phyloP scores from a whole-genome alignment of 106 monocot species.

The Dioscorea zingiberensis region DNA sequence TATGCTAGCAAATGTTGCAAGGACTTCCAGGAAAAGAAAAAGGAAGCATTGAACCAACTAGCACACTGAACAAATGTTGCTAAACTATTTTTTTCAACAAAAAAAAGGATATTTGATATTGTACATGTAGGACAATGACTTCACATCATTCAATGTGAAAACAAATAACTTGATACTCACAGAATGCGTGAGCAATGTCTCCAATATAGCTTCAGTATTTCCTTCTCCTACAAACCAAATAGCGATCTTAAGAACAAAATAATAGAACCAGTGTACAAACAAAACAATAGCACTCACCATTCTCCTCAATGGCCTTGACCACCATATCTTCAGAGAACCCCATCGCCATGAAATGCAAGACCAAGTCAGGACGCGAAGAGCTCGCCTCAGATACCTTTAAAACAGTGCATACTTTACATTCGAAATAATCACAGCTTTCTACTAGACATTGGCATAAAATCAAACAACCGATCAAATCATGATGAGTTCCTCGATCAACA shows the following conservation, averaged over 20 bases:
- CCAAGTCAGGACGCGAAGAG: conserved; percentile 19
- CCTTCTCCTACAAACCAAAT: conserved; percentile 20
- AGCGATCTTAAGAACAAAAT: not conserved
- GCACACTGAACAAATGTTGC: not conserved
- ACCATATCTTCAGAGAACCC: conserved; percentile 41
- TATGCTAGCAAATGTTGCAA: no score
- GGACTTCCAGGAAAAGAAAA: no score
- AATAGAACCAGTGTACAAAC: not conserved
- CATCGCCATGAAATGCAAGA: conserved; percentile 33
- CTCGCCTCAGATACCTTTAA: conserved; percentile 17
- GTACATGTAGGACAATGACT: not conserved
- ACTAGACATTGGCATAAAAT: not conserved
- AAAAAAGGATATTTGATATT: not conserved
- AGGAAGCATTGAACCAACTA: no score
- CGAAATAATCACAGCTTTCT: not conserved
- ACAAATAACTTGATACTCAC: conserved; percentile 9
- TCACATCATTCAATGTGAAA: not conserved
- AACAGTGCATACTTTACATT: not conserved
- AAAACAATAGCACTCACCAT: conserved; percentile 12
- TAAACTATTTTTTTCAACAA: not conserved
- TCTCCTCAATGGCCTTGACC: conserved; percentile 25
- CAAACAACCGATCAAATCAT: not conserved
- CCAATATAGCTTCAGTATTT: conserved; percentile 18
- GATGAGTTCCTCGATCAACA: not conserved
- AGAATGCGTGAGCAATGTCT: conserved; percentile 22